phyloP scores from a whole-genome alignment of 305 asterid genomes.

The Fraxinus floribunda region DNA sequence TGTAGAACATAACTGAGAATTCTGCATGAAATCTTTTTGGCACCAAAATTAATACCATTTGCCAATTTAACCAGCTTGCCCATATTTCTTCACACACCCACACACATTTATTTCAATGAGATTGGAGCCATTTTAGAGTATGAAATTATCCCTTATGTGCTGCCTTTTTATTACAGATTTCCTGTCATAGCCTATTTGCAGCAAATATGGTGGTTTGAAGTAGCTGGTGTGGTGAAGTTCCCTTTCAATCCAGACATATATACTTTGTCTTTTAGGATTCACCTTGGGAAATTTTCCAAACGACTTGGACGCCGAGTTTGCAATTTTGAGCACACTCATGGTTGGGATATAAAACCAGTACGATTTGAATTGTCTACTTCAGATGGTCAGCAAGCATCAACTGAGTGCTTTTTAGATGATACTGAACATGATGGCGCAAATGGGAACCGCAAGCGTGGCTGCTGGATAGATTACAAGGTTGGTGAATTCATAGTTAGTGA shows the following conservation, averaged over 20 bases:
- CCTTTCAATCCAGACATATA: slow-evolving; percentile 92
- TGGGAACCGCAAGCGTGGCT: slow-evolving; percentile 63
- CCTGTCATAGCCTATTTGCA: slow-evolving; percentile 83
- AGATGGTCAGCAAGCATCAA: slow-evolving; percentile 75
- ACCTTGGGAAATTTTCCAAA: slow-evolving; percentile 71
- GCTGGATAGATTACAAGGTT: slow-evolving; percentile 86
- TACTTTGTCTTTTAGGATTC: slow-evolving; percentile 72
- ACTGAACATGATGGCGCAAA: slow-evolving; percentile 47
- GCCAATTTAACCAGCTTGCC: slow-evolving; percentile 7
- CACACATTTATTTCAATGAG: neutral
- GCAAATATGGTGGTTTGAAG: slow-evolving; percentile 99
- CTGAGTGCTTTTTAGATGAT: slow-evolving; percentile 67
- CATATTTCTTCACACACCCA: neutral
- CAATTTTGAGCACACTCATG: slow-evolving; percentile 79
- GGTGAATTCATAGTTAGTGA: slow-evolving; percentile 69
- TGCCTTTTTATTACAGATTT: slow-evolving; percentile 54
- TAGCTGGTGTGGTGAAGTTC: slow-evolving; percentile 70
- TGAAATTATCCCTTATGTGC: slow-evolving; percentile 6
- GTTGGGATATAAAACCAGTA: slow-evolving; percentile 90
- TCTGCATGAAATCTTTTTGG: neutral
- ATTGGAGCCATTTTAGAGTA: slow-evolving; percentile 16
- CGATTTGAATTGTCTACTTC: slow-evolving; percentile 70
- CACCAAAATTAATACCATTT: neutral
- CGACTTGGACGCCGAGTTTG: slow-evolving; percentile 83
- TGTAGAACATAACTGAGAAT: slow-evolving; percentile 3